Conservation (phyloP, 805 yeast species). For the Schizosaccharomyces cryophilus region DNA sequence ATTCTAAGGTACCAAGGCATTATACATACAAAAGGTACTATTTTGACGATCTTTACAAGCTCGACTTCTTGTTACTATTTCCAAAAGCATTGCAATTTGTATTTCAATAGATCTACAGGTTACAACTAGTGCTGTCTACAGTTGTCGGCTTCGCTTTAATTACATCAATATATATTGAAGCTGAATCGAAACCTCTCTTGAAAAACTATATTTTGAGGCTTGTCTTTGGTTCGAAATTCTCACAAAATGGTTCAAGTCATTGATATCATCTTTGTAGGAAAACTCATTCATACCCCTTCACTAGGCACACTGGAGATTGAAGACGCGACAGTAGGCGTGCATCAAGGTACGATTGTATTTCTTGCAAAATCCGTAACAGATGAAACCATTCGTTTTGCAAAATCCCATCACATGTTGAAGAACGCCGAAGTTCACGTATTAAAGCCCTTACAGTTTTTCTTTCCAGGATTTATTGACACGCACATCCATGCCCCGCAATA, state of each 20-base stretch:
- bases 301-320: not conserved
- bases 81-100: no score
- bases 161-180: no score
- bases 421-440: not conserved
- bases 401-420: not conserved
- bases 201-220: no score
- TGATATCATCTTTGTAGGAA: not conserved
- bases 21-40: no score
- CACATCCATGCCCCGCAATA: constrained; percentile 72
- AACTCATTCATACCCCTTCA: not conserved
- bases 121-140: no score
- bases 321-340: not conserved
- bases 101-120: no score
- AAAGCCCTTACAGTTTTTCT: constrained; percentile 25
- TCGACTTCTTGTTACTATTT: no score
- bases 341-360: not conserved
- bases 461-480: constrained; percentile 66
- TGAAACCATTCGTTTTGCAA: not conserved
- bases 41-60: no score
- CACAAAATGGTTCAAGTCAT: not conserved
- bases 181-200: no score
- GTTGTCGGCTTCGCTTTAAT: no score
- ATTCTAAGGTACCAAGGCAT: no score
- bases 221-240: no score
- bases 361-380: not conserved